A percentile compares a stretch with the other conserved stretches of the same genome.
Conservation (phyloP, 352 stramenopile genomes). For the Phytophthora syringae region DNA sequence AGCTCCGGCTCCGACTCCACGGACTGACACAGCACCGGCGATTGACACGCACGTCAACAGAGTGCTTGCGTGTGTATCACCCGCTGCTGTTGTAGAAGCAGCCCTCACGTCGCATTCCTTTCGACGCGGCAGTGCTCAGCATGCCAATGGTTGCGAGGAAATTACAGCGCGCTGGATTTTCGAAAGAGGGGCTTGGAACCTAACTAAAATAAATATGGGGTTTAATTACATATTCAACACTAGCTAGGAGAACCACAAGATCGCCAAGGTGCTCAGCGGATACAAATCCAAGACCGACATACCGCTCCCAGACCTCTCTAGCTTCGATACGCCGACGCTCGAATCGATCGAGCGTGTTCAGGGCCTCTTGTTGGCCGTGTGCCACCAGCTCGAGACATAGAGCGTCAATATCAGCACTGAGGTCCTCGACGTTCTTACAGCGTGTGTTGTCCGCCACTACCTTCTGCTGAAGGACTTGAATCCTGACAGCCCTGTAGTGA, state of each 20-base stretch:
- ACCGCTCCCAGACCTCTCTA: background rate
- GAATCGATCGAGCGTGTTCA: background rate
- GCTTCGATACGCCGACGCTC: background rate
- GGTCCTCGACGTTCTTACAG: slow-evolving; percentile 12
- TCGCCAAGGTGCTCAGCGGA: slow-evolving; percentile 27
- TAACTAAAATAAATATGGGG: slow-evolving; percentile 8
- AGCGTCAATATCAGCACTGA: slow-evolving; percentile 11
- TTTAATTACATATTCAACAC: slow-evolving; percentile 17
- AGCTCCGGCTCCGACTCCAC: background rate
- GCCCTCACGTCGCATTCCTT: slow-evolving; percentile 1
- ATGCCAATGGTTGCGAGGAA: background rate
- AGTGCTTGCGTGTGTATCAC: background rate
- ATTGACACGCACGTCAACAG: slow-evolving; percentile 7
- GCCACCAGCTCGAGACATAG: background rate
- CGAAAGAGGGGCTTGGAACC: background rate
- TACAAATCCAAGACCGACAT: background rate
- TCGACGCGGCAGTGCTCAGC: background rate
- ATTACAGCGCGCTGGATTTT: slow-evolving; percentile 1
- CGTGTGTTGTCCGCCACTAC: slow-evolving; percentile 12
- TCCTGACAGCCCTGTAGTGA: background rate
- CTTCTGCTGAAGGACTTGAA: slow-evolving; percentile 21
- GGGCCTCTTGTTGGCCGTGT: background rate
- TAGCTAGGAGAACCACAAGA: background rate
- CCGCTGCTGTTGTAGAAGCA: background rate
- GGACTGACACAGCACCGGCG: background rate